These are phyloP conservation scores for Alternaria dauci DNA, from an alignment of 2,329 filamentous ascomycete genomes.

Conservation along the genomic window DNA sequence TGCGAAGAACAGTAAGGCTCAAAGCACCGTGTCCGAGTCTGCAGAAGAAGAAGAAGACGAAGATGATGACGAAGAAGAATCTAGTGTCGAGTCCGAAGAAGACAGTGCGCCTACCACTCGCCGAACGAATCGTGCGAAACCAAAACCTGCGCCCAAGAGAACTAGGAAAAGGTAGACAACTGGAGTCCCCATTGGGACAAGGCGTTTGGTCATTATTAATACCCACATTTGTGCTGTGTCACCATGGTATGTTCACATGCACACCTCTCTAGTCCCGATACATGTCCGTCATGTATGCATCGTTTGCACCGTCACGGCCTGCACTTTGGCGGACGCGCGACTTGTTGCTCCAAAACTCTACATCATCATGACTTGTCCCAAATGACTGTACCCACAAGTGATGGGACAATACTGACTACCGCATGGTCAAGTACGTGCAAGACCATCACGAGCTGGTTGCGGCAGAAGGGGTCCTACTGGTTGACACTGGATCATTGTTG, in stretches of 20 bases:
- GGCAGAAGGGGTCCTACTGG: no score
- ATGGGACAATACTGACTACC: no score
- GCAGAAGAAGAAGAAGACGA: slow-evolving; percentile 54
- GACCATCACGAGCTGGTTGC: no score
- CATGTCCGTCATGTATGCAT: background rate
- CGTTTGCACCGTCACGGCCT: background rate
- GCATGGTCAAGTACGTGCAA: no score
- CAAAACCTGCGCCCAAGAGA: slow-evolving; percentile 39
- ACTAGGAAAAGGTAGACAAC: slow-evolving; percentile 36
- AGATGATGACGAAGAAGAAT: slow-evolving; percentile 44
- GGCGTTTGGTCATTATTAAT: slow-evolving; percentile 7
- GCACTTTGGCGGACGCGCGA: background rate
- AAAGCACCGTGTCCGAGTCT: slow-evolving; percentile 45
- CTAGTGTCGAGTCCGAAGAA: slow-evolving; percentile 40
- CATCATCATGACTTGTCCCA: background rate
- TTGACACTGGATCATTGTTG: no score
- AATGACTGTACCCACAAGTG: no score
- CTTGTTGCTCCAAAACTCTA: background rate
- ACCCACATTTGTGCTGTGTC: slow-evolving; percentile 4
- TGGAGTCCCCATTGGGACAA: background rate
- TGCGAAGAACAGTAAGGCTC: slow-evolving; percentile 42
- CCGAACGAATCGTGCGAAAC: slow-evolving; percentile 40
- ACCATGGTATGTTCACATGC: background rate
- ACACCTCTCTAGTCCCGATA: background rate
- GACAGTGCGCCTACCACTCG: slow-evolving; percentile 47